Evolutionary conservation across 257 asterid genomes (phyloP).

Genomic region (Echium plantagineum): DNA sequence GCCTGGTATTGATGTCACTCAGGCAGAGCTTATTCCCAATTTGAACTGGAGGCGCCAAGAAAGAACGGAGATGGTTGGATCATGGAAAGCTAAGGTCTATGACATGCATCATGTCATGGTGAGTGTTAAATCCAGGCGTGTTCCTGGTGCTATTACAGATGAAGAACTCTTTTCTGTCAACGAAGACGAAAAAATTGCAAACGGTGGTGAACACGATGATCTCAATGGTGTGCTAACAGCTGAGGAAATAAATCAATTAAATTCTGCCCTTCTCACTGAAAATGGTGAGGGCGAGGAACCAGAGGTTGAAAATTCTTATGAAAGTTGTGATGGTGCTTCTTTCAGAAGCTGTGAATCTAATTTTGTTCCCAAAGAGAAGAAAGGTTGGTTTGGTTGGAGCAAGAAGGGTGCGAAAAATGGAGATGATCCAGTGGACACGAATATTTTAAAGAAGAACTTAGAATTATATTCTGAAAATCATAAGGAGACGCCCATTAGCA

Average conservation of each 20-base stretch:
- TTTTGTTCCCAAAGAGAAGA: constrained; percentile 71
- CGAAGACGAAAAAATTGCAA: constrained; percentile 58
- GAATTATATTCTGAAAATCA: constrained; percentile 61
- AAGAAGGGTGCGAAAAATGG: constrained; percentile 59
- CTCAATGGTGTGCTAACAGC: constrained; percentile 78
- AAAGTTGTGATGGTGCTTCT: constrained; percentile 52
- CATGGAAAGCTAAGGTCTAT: constrained; percentile 90
- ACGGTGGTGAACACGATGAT: constrained; percentile 54
- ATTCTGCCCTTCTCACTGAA: constrained; percentile 79
- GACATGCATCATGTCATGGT: constrained; percentile 96
- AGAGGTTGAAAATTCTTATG: constrained; percentile 60
- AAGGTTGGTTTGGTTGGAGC: constrained; percentile 87
- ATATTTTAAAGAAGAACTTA: constrained; percentile 58
- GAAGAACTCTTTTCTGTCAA: constrained; percentile 85
- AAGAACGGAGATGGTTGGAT: constrained; percentile 86
- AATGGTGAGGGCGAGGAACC: constrained; percentile 62
- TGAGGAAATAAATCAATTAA: constrained; percentile 81
- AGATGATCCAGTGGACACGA: constrained; percentile 77
- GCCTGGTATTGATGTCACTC: constrained; percentile 98
- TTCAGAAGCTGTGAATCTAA: constrained; percentile 66
- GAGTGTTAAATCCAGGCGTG: constrained; percentile 95
- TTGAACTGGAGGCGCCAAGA: constrained; percentile 98
- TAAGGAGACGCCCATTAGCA: constrained; percentile 47
- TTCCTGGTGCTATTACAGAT: constrained; percentile 99
- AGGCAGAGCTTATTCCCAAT: constrained; percentile 91